Conservation (phyloP, 495 filamentous ascomycete genomes). For the Chlorociboria aeruginascens region DNA sequence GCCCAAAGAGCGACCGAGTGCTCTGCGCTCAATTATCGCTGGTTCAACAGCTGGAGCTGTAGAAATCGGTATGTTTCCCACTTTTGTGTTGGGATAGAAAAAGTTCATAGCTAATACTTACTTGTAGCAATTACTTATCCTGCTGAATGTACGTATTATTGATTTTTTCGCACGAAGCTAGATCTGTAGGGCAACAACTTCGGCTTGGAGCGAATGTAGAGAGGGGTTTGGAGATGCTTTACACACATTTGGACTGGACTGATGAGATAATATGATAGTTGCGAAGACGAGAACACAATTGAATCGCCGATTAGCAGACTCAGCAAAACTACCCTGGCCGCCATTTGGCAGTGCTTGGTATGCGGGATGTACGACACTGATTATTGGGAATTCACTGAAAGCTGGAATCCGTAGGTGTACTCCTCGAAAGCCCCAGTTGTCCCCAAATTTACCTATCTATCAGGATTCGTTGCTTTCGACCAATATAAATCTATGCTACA, state of each 20-base stretch:
- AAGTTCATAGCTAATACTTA: not conserved
- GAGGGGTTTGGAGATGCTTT: not conserved
- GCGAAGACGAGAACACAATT: constrained; percentile 94
- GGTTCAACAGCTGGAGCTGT: constrained; percentile 85
- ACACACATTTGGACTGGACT: not conserved
- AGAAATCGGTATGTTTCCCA: constrained; percentile 60
- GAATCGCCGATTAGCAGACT: constrained; percentile 68
- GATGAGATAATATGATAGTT: constrained; percentile 34
- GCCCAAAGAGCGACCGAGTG: constrained; percentile 52
- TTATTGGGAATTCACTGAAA: constrained; percentile 93
- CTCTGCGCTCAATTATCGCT: constrained; percentile 75
- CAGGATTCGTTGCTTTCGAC: constrained; percentile 94
- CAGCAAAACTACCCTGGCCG: constrained; percentile 88
- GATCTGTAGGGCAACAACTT: not conserved
- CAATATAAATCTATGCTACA: constrained; percentile 72
- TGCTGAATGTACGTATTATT: constrained; percentile 62
- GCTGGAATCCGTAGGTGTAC: constrained; percentile 71
- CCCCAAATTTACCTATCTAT: not conserved
- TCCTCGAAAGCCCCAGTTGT: not conserved
- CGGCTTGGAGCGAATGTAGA: not conserved
- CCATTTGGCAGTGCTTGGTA: constrained; percentile 94
- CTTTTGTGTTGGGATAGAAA: too few relatives aligned
- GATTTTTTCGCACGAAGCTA: not conserved
- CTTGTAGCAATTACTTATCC: constrained; percentile 84
- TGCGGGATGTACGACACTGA: constrained; percentile 91